Percentiles rank a stretch among this genome's conserved stretches.
Evolutionary conservation across 2,329 filamentous ascomycete species (phyloP).

Genomic region (Catunica adiposa): DNA sequence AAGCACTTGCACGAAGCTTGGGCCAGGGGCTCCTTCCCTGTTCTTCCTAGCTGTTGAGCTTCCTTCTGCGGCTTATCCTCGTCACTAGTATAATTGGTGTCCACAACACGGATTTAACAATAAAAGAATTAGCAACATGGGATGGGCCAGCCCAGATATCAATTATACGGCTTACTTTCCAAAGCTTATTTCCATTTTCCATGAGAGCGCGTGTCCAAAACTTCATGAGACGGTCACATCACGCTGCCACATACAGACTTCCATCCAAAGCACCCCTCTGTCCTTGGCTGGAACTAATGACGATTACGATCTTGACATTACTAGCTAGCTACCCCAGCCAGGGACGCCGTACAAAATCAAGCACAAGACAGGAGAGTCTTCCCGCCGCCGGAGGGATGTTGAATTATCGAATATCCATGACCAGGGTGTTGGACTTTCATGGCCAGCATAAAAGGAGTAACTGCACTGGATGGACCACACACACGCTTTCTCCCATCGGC

Average conservation of each 20-base stretch:
- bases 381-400: background rate
- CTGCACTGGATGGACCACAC: background rate
- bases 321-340: background rate
- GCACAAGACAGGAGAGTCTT: background rate
- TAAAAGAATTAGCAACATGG: background rate
- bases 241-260: background rate
- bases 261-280: background rate
- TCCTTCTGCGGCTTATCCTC: background rate
- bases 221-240: background rate
- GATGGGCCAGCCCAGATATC: background rate
- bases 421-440: background rate
- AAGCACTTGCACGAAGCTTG: background rate
- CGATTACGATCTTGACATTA: background rate
- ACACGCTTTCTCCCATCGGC: background rate
- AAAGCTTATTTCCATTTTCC: background rate
- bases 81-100: too few species aligned
- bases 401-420: conserved; percentile 4
- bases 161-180: background rate
- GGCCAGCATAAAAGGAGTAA: background rate
- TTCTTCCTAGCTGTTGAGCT: background rate
- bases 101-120: background rate
- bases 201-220: background rate
- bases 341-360: background rate
- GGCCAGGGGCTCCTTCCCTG: background rate
- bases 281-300: background rate